phyloP scores from a whole-genome alignment of 768 basidiomycete genomes.

The Amanita exitialis region DNA sequence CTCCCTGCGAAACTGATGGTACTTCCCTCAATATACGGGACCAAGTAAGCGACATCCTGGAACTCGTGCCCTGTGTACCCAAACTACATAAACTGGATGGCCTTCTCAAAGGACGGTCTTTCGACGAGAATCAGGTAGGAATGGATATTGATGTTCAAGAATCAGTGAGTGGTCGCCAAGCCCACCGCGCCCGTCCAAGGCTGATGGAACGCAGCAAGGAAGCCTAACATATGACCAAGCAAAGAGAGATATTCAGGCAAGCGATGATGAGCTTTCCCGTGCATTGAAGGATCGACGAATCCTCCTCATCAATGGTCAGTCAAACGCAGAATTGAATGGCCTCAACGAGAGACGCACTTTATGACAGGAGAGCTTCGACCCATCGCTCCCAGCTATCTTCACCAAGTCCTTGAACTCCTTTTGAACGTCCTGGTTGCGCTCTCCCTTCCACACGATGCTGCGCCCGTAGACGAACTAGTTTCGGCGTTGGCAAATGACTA shows the following conservation, averaged over 20 bases:
- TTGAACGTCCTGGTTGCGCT: constrained; percentile 66
- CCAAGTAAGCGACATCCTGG: constrained; percentile 75
- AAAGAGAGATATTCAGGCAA: constrained; percentile 64
- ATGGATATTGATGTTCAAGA: constrained; percentile 11
- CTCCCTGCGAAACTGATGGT: constrained; percentile 27
- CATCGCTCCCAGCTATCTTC: constrained; percentile 57
- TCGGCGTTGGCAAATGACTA: constrained; percentile 61
- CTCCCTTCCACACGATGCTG: constrained; percentile 39
- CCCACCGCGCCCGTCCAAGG: neutral
- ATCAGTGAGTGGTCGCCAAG: neutral
- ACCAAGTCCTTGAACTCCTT: constrained; percentile 61
- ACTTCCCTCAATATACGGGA: constrained; percentile 47
- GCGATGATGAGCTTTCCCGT: constrained; percentile 58
- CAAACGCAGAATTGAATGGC: neutral
- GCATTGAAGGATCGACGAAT: constrained; percentile 65
- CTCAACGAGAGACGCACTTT: neutral
- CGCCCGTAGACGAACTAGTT: constrained; percentile 48
- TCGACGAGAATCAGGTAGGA: constrained; percentile 58
- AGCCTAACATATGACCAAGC: constrained; percentile 53
- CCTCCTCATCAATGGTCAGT: constrained; percentile 57
- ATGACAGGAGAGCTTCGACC: constrained; percentile 60
- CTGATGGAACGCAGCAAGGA: neutral
- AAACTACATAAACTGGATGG: constrained; percentile 56
- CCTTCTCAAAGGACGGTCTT: constrained; percentile 55
- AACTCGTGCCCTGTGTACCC: constrained; percentile 71